These are phyloP conservation scores for Ophiostoma piceae DNA, from an alignment of 2,329 filamentous ascomycete species.

Conservation along the genomic window DNA sequence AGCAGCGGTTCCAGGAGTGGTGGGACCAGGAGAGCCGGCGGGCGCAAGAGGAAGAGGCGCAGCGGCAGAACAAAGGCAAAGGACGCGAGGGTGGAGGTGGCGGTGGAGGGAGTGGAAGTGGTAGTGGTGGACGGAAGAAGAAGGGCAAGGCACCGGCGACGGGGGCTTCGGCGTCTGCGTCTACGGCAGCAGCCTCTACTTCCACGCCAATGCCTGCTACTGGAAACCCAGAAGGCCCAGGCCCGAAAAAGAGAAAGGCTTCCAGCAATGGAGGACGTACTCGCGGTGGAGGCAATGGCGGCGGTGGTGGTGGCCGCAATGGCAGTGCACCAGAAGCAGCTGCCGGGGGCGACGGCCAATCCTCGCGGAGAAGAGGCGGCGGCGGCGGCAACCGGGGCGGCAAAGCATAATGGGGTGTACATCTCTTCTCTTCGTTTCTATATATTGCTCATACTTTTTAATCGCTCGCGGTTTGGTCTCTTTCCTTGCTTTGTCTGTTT, in stretches of 20 bases:
- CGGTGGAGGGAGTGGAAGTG: conserved; percentile 5
- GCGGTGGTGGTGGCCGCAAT: background rate
- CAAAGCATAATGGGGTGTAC: conserved; percentile 9
- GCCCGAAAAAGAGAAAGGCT: background rate
- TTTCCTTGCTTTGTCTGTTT: background rate
- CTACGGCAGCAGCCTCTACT: background rate
- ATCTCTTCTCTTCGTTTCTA: background rate
- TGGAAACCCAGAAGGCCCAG: background rate
- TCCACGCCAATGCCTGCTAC: background rate
- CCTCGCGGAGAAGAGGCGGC: conserved; percentile 12
- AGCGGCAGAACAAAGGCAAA: conserved; percentile 31
- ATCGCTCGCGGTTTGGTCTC: background rate
- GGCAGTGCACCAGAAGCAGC: conserved; percentile 1
- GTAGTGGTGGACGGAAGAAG: conserved; percentile 8
- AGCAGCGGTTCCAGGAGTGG: conserved; percentile 96
- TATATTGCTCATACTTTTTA: background rate
- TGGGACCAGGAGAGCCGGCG: conserved; percentile 81
- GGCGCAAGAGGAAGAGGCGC: conserved; percentile 58
- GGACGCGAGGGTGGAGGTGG: conserved; percentile 30
- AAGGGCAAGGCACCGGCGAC: conserved; percentile 4
- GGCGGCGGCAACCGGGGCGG: conserved; percentile 18
- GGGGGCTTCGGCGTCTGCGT: background rate
- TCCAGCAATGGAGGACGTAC: background rate
- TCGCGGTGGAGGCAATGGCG: background rate
- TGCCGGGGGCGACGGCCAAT: conserved; percentile 14